Evolutionary conservation across 768 basidiomycete species (phyloP), one percentile per base, ranked within the genome.

Genomic region (Nidularia sp.): DNA sequence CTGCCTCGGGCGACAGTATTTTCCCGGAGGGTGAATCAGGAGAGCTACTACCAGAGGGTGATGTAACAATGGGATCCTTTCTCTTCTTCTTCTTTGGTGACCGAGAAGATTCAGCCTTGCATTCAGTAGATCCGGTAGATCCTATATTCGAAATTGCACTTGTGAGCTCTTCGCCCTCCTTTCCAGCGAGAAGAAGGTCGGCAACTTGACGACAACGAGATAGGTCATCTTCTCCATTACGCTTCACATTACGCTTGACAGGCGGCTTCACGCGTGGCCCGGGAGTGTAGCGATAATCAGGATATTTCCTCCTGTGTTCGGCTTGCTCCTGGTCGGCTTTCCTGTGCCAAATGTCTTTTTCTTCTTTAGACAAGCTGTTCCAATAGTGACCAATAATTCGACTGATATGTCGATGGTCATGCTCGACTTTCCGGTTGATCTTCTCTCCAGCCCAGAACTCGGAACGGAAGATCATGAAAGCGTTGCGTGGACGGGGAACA

Each of bases 401-500:
- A 45, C 80, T 81, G 60, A 84, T 80, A 53, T 80, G 76, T 32
- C 81, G 70, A 59, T 83, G 77, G 60, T 85, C 79, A 55, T 70
- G 73, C 60, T 85, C 83, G 56, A 83, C 69, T 15, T 60, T 65
- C n/a, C 70, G 67, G 47, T 57, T 63, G 53, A 81, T 72, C 54
- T 76, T 79, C 41, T 78, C 73, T 5, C 74, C 72, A 3, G 78
- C 75, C 39, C 80, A 78, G 48, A 86, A 82, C 51, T 77, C 80
- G 25, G 80, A 84, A 18, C 83, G 76, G 63, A 79, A 85, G 62
- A 85, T 76, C 73, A 85, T 90, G 75, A 93, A 95, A 7, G 90
- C 86, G 61, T 94, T 95, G 51, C 87, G 78, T 1, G 92, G 92
- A 10, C 91, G 84, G 33, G 83, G 84, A 35, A 92, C 79, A 62